Evolutionary conservation across 1,139 yeast species (phyloP).

Genomic region (Protomyces lactucae-debilis): DNA sequence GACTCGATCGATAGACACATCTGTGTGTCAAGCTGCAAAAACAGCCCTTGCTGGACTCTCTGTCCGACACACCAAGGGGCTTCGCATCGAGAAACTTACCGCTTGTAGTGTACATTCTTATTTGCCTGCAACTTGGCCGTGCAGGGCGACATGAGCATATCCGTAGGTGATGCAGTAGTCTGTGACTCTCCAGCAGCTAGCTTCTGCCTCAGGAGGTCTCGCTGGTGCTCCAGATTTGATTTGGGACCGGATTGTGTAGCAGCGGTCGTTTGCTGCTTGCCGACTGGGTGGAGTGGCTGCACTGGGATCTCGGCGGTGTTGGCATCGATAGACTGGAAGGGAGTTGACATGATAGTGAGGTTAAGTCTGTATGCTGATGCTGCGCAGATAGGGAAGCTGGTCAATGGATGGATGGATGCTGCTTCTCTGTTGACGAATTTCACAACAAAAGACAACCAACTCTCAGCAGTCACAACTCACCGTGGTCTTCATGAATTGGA

Average conservation of each 20-base stretch:
- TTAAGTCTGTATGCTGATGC: too few species aligned
- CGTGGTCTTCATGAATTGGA: background rate
- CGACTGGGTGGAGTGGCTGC: background rate
- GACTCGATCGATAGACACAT: background rate
- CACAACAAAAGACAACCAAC: background rate
- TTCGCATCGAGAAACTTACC: slow-evolving; percentile 28
- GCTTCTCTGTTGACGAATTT: background rate
- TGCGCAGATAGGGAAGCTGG: background rate
- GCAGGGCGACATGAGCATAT: slow-evolving; percentile 54
- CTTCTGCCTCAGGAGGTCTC: slow-evolving; percentile 25
- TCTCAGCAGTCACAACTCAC: background rate
- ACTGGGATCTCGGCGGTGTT: background rate
- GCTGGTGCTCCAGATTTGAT: slow-evolving; percentile 27
- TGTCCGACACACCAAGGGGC: too few species aligned
- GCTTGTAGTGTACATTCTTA: slow-evolving; percentile 44
- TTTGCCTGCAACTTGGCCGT: slow-evolving; percentile 52
- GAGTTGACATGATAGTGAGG: background rate
- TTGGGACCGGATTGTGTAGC: background rate
- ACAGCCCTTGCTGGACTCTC: background rate
- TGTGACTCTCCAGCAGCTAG: slow-evolving; percentile 17
- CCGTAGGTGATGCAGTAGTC: slow-evolving; percentile 55
- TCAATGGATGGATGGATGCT: background rate
- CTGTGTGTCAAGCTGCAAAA: background rate
- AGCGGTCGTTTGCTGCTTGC: background rate
- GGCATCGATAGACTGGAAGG: background rate